Percentiles rank a stretch among this genome's conserved stretches.
phyloP scores from a whole-genome alignment of 139 green algal genomes.

The Closterium sp. region DNA sequence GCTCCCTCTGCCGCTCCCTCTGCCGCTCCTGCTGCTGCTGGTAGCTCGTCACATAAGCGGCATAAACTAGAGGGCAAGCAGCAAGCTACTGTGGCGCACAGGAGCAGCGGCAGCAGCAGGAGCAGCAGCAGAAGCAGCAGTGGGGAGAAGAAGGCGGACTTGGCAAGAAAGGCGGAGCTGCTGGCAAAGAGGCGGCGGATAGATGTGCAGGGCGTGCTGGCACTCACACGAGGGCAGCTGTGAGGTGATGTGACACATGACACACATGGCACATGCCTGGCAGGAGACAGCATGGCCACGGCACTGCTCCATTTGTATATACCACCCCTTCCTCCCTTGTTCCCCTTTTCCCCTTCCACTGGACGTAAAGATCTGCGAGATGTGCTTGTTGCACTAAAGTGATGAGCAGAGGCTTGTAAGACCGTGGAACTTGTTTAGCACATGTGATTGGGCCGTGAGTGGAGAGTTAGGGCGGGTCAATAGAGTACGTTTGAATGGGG shows the following conservation, averaged over 20 bases:
- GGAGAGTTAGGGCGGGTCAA: too few species aligned
- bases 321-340: too few species aligned
- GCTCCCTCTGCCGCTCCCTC: neutral
- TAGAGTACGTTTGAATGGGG: too few species aligned
- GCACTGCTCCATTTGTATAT: too few species aligned
- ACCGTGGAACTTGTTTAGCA: too few species aligned
- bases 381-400: too few species aligned
- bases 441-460: too few species aligned
- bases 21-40: neutral
- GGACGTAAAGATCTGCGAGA: too few species aligned
- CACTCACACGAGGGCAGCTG: neutral
- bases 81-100: neutral
- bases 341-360: too few species aligned
- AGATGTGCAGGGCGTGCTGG: neutral
- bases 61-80: neutral
- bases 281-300: too few species aligned
- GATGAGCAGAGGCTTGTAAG: too few species aligned
- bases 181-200: constrained; percentile 18
- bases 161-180: neutral
- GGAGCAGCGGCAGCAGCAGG: neutral
- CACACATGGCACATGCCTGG: neutral
- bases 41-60: neutral
- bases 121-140: neutral
- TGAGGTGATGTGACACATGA: too few species aligned
- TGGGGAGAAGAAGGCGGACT: neutral